A percentile compares a stretch with the other conserved stretches of the same genome.
Conservation (phyloP, 2,329 filamentous ascomycete species). For the Talaromyces sp. region DNA sequence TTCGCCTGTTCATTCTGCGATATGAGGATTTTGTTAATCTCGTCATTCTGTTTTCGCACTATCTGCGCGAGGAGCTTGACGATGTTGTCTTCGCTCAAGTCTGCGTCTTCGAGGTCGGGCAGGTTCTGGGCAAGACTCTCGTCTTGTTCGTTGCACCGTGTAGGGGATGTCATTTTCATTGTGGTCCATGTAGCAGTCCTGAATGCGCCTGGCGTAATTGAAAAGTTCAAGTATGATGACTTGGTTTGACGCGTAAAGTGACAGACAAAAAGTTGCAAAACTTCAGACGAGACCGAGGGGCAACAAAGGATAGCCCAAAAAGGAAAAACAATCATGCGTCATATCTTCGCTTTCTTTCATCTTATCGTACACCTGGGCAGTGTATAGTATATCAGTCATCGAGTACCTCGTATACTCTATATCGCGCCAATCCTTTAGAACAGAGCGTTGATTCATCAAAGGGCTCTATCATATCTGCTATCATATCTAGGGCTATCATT, state of each 20-base stretch:
- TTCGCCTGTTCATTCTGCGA: conserved; percentile 1
- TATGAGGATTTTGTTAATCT: conserved; percentile 12
- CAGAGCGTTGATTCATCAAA: too few relatives aligned
- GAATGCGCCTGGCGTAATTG: not conserved
- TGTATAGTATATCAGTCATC: not conserved
- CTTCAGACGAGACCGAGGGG: not conserved
- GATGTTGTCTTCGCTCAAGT: conserved; percentile 11
- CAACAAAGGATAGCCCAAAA: conserved; percentile 7
- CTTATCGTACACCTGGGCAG: not conserved
- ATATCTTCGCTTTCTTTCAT: not conserved
- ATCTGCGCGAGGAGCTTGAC: conserved; percentile 16
- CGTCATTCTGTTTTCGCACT: conserved; percentile 14
- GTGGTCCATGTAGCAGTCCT: not conserved
- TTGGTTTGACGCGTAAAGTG: not conserved
- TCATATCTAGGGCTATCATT: too few relatives aligned
- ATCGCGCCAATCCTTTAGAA: too few relatives aligned
- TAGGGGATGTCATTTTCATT: not conserved
- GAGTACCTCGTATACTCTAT: not conserved
- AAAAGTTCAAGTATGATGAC: not conserved
- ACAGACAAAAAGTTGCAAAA: not conserved
- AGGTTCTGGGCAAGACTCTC: not conserved
- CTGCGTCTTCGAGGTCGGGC: conserved; percentile 5
- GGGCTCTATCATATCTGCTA: too few relatives aligned
- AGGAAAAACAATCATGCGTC: not conserved
- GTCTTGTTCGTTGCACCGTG: not conserved